Conservation (phyloP, 306 rosid genomes). For the Lupinus albus region DNA sequence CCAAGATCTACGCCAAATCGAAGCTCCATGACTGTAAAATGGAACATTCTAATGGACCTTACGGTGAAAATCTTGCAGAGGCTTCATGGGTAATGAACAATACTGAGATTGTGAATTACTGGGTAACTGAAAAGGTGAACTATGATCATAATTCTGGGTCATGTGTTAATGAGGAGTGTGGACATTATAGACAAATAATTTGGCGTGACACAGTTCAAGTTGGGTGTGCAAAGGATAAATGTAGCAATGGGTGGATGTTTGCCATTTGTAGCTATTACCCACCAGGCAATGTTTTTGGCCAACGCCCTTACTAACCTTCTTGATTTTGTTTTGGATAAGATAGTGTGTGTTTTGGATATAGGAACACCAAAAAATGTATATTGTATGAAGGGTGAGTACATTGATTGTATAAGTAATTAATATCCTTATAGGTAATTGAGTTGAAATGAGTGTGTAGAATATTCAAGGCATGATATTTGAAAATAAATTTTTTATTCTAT, state of each 20-base stretch:
- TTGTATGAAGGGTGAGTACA: not conserved
- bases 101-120: conserved; percentile 23
- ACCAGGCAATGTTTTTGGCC: not conserved
- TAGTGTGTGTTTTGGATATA: not conserved
- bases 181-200: conserved; percentile 50
- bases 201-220: conserved; percentile 26
- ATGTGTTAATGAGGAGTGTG: conserved; percentile 33
- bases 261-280: conserved; percentile 40
- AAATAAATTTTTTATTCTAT: too few relatives aligned
- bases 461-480: too few relatives aligned
- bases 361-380: not conserved
- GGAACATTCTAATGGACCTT: conserved; percentile 46
- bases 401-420: too few relatives aligned
- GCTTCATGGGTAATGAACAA: conserved; percentile 5
- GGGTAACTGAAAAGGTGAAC: conserved; percentile 41
- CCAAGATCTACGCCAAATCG: conserved; percentile 32
- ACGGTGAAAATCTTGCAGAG: conserved; percentile 43
- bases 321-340: not conserved
- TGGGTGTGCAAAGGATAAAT: conserved; percentile 46
- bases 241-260: conserved; percentile 39
- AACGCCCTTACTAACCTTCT: not conserved
- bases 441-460: too few relatives aligned
- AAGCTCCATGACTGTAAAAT: conserved; percentile 32
- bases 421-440: too few relatives aligned
- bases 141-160: conserved; percentile 27